phyloP scores from a whole-genome alignment of 2,329 filamentous ascomycete species.

The Lachnellula suecica region DNA sequence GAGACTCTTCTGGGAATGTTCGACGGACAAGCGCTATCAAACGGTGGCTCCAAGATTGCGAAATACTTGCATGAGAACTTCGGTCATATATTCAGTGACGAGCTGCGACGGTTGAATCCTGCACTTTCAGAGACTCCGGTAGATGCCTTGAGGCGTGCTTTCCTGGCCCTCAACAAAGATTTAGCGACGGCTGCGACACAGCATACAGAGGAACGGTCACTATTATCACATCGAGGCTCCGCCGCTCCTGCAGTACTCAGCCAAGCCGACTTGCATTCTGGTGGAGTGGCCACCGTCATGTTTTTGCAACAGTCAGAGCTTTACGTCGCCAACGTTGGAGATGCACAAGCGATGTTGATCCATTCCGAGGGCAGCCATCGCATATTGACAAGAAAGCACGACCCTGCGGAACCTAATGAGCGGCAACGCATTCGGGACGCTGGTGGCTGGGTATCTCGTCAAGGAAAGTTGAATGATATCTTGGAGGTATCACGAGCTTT shows the following conservation, averaged over 20 bases:
- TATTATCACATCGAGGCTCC: conserved; percentile 68
- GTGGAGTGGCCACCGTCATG: conserved; percentile 86
- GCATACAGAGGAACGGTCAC: conserved; percentile 71
- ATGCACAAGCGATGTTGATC: conserved; percentile 93
- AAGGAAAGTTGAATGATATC: conserved; percentile 88
- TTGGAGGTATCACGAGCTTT: conserved; percentile 93
- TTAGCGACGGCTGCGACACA: conserved; percentile 82
- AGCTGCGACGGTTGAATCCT: conserved; percentile 72
- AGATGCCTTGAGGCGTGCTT: conserved; percentile 84
- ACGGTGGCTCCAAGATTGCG: conserved; percentile 89
- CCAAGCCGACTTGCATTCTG: conserved; percentile 86
- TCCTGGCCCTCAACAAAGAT: conserved; percentile 90
- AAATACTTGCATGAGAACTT: conserved; percentile 98
- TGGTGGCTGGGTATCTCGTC: conserved; percentile 92
- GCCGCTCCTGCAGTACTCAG: conserved; percentile 74
- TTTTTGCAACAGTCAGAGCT: conserved; percentile 89
- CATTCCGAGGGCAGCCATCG: conserved; percentile 82
- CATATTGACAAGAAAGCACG: conserved; percentile 86
- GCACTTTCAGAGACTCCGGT: conserved; percentile 70
- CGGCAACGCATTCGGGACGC: conserved; percentile 88
- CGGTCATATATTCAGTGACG: conserved; percentile 76
- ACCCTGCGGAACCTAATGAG: conserved; percentile 83
- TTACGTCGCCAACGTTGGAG: conserved; percentile 92
- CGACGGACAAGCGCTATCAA: conserved; percentile 86
- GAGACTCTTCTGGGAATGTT: conserved; percentile 94